Percentiles rank a stretch among this genome's conserved stretches.
Conservation (phyloP, 164 flowering plant genomes). For the Tetracentron sinense region DNA sequence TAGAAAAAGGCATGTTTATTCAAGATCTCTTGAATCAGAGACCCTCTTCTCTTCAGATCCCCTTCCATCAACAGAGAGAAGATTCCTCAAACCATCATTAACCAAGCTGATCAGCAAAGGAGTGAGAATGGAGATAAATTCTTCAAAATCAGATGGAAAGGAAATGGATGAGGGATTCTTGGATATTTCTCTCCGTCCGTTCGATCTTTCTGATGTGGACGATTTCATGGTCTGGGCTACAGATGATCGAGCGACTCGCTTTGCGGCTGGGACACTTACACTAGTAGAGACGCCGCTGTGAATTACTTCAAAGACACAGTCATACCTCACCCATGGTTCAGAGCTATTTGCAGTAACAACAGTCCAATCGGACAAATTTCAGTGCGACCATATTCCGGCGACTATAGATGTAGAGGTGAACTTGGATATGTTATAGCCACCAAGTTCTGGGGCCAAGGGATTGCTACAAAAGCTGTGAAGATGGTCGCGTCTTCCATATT, state of each 20-base stretch:
- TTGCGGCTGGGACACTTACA: conserved; percentile 40
- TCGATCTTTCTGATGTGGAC: conserved; percentile 32
- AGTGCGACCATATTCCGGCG: conserved; percentile 20
- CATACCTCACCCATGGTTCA: conserved; percentile 50
- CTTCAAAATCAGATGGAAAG: not conserved
- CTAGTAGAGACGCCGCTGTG: conserved; percentile 40
- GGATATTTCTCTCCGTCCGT: conserved; percentile 23
- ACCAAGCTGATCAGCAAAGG: not conserved
- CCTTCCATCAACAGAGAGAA: too few relatives aligned
- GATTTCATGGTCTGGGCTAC: conserved; percentile 41
- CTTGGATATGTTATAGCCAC: conserved; percentile 59
- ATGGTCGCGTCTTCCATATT: conserved; percentile 44
- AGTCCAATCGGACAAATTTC: conserved; percentile 52
- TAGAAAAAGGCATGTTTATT: too few relatives aligned
- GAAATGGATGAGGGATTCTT: too few relatives aligned
- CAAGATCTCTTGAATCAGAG: too few relatives aligned
- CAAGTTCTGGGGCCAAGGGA: too few relatives aligned
- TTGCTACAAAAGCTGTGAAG: conserved; percentile 61
- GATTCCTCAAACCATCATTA: too few relatives aligned
- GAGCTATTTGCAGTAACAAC: conserved; percentile 54
- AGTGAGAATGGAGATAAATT: not conserved
- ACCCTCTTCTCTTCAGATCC: too few relatives aligned
- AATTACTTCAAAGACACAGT: conserved; percentile 25
- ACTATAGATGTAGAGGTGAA: conserved; percentile 43
- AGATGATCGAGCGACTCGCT: conserved; percentile 32